Evolutionary conservation across 179 eudicot genomes (phyloP), one percentile per base, ranked within the genome.

Genomic region (Monotropa hypopitys): DNA sequence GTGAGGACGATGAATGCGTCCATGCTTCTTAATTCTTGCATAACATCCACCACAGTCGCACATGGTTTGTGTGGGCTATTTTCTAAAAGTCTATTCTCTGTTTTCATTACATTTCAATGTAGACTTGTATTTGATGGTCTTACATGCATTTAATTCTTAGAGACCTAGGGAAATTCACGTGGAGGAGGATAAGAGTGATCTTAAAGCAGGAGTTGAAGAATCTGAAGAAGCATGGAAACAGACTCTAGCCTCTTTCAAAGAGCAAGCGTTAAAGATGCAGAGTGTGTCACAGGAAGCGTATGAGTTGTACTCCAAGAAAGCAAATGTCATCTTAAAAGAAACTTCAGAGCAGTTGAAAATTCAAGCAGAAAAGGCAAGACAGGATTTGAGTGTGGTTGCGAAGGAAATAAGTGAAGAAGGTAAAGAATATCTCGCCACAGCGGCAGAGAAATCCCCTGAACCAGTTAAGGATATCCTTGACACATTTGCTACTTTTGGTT

Each of bases 381-480:
- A 85, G 72, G 98, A 90, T 83, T 83, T 93, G 80, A 81, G 77
- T 81, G 83, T 84, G 65, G 78, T 89, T 82, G 89, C 91, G 20
- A 81, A 88, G 77, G 98, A 90, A 80, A 80, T 89, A 63, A 83
- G 91, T 59, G 91, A 88, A 84, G 98, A 87, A 81, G 84, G 97
- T 76, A 90, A 85, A 82, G 86, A 80, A 74, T 91, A 89, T 80
- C 87, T 95, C 50, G 40, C 83, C 49, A 80, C 81, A 57, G 97
- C 95, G 47, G 89, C 97, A 18, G 92, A 90, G 80, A 89, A 87
- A 73, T 88, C 89, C 77, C 99, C 99, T 15, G 97, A 91, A 87
- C 91, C 90, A 77, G 90, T 95, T 80, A 95, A 88, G 85, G 99
- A 95, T 84, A 90, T 95, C 21, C 87, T 93, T 71, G 97, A 91